Percentiles rank a stretch among this genome's conserved stretches.
Evolutionary conservation across 2,329 filamentous ascomycete species (phyloP).

Genomic region (Lanzia echinophila): DNA sequence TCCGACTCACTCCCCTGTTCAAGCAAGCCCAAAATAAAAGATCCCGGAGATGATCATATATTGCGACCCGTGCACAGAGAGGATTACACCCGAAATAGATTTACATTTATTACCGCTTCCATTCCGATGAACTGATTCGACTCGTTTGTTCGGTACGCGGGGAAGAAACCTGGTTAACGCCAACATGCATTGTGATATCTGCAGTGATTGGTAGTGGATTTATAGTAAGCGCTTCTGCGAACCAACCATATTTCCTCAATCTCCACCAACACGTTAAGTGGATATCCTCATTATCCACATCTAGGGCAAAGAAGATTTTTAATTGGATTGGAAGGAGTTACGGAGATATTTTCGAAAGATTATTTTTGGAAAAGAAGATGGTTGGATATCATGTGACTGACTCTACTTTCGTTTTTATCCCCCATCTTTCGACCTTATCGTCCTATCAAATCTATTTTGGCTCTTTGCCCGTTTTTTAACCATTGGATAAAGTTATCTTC

Average conservation of each 20-base stretch:
- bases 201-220: conserved; percentile 4
- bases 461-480: too few relatives aligned
- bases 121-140: conserved; percentile 1
- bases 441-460: too few relatives aligned
- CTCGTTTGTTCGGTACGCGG: conserved; percentile 7
- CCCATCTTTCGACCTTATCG: too few relatives aligned
- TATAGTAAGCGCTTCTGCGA: not conserved
- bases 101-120: not conserved
- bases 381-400: conserved; percentile 3
- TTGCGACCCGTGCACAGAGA: not conserved
- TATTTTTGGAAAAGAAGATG: conserved; percentile 2
- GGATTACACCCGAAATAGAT: conserved; percentile 8
- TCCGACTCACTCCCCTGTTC: not conserved
- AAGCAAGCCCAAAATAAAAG: conserved; percentile 11
- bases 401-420: too few relatives aligned
- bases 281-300: not conserved
- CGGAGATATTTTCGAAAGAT: too few relatives aligned
- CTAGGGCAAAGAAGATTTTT: too few relatives aligned
- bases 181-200: conserved; percentile 7
- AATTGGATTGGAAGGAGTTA: too few relatives aligned
- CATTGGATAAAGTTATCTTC: too few relatives aligned
- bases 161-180: conserved; percentile 9
- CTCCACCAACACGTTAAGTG: not conserved
- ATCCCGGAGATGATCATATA: conserved; percentile 1
- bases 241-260: conserved; percentile 5